Percentiles rank a stretch among this genome's conserved stretches.
phyloP scores from a whole-genome alignment of 257 asterid species.

The Nicotiana attenuata region DNA sequence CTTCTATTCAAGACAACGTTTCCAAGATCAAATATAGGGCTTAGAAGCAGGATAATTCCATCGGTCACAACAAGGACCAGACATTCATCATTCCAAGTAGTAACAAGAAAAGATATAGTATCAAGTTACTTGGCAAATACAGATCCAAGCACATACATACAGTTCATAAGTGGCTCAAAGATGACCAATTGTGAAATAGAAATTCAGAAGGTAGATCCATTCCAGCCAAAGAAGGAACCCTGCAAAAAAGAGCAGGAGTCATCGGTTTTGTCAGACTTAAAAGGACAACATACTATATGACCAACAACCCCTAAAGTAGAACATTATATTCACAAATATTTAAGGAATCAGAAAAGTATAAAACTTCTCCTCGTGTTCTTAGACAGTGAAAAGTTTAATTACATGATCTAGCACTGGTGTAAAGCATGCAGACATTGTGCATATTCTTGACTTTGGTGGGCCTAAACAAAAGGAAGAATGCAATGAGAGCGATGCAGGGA shows the following conservation, averaged over 20 bases:
- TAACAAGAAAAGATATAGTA: not conserved
- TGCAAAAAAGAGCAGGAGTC: slow-evolving; percentile 25
- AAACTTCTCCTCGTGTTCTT: slow-evolving; percentile 20
- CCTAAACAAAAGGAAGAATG: slow-evolving; percentile 76
- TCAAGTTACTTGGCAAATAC: not conserved
- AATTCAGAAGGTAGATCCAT: slow-evolving; percentile 75
- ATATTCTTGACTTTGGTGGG: slow-evolving; percentile 72
- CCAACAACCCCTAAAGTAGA: not conserved
- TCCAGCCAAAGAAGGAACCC: slow-evolving; percentile 90
- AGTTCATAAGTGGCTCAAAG: not conserved
- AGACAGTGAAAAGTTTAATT: slow-evolving; percentile 37
- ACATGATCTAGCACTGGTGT: slow-evolving; percentile 75
- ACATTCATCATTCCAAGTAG: not conserved
- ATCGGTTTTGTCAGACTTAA: not conserved
- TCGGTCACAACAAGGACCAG: not conserved
- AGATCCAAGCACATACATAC: slow-evolving; percentile 7
- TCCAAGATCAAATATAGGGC: not conserved
- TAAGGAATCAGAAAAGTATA: not conserved
- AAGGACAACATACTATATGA: not conserved
- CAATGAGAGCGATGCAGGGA: slow-evolving; percentile 44
- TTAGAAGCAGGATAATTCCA: not conserved
- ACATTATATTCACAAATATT: not conserved
- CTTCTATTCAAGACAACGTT: not conserved
- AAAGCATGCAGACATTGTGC: slow-evolving; percentile 90
- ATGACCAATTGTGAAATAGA: not conserved